Base-by-base conservation (phyloP, 1,284 basidiomycete genomes). In the Neotropicomus parvogracilis region DNA sequence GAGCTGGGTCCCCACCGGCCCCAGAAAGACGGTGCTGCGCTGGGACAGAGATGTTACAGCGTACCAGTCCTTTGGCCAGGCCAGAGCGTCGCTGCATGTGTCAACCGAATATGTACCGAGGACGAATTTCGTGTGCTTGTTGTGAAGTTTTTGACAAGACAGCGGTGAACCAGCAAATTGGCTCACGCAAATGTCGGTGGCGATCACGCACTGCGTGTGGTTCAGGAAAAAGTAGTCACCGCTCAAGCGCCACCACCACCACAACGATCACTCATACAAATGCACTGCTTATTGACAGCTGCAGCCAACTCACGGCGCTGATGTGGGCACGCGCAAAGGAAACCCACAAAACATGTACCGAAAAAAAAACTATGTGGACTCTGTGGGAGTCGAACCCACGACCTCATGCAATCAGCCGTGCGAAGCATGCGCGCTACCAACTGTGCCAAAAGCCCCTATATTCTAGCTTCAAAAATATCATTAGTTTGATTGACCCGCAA, bases 71-170 rank as follows among this genome's bases (percentile, higher is more conserved):
- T 60, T 77, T 77, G 38, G 66, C 70, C 46, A 64, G 43, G 26
- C 55, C 59, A 24, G 71, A 60, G 52, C 82, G 78, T 60, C 83
- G 76, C 58, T 82, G 81, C 82, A 85, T 83, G 55, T 46, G 41
- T 48, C 37, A 44, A 39, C 38, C 31, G 16, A n/a, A n/a, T n/a
- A n/a, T n/a, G 37, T 42, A 10, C 26, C 36, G 10, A 33, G 38
- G 35, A 37, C 41, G 40, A 40, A 35, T n/a, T n/a, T n/a, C n/a
- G n/a, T n/a, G 40, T 32, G 27, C 24, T 24, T 36, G 32, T 31
- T 24, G 35, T 47, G 19, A 29, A 39, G 21, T 24, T 29, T 29
- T 29, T 29, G 49, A 32, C 27, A 11, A 31, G n/a, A n/a, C n/a
- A n/a, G 42, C 24, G 4, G 44, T 40, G 40, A 39, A 40, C 16